phyloP scores from a whole-genome alignment of 2,329 filamentous ascomycete genomes.

The Colletotrichum sp. region DNA sequence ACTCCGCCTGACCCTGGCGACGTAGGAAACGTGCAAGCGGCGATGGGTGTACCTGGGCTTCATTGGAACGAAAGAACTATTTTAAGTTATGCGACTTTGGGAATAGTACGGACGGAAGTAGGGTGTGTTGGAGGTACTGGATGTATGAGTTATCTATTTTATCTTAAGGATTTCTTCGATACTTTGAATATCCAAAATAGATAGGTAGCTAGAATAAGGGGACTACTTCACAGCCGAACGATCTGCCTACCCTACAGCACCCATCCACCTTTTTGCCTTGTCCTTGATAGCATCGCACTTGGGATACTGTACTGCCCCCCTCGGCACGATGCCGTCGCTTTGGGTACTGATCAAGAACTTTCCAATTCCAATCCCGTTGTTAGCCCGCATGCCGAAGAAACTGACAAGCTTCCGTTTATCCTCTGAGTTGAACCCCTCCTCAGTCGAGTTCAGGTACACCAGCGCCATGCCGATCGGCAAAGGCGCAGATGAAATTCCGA shows the following conservation, averaged over 20 bases:
- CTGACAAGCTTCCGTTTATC: constrained; percentile 5
- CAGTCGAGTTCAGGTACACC: constrained; percentile 16
- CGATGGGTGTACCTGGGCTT: neutral
- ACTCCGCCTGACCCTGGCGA: neutral
- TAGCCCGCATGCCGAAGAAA: constrained; percentile 5
- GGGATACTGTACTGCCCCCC: neutral
- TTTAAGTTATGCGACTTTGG: neutral
- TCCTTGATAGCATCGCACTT: neutral
- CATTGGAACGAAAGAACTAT: neutral
- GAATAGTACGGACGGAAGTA: neutral
- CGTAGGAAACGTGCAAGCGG: neutral
- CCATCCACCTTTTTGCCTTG: constrained; percentile 10
- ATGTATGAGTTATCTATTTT: neutral
- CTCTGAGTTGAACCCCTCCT: neutral
- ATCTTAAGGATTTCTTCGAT: neutral
- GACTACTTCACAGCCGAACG: neutral
- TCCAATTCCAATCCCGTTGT: constrained; percentile 6
- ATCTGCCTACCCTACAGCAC: neutral
- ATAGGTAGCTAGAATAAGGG: neutral
- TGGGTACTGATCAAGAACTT: constrained; percentile 13
- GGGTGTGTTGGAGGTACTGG: neutral
- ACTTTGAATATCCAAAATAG: neutral
- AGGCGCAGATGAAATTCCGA: constrained; percentile 13
- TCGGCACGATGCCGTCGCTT: neutral
- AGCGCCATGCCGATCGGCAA: constrained; percentile 21